phyloP scores from a whole-genome alignment of 257 asterid species.

The Salvia splendens region DNA sequence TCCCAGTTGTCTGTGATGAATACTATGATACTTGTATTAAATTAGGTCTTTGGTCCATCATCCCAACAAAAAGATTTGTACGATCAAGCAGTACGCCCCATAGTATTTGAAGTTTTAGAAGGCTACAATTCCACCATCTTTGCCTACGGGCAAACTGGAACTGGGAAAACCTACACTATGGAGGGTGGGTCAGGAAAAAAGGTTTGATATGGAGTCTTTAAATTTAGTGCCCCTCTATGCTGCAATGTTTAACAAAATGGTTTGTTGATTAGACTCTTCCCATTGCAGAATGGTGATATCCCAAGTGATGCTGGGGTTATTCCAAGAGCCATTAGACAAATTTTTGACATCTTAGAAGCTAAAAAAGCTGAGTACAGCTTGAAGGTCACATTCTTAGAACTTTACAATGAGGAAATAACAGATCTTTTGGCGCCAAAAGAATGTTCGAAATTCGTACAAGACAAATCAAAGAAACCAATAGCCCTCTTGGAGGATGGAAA shows the following conservation, averaged over 20 bases:
- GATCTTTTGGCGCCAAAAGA: constrained; percentile 41
- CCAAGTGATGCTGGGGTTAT: constrained; percentile 98
- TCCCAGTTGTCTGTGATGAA: too few species aligned
- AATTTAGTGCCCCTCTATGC: constrained; percentile 9
- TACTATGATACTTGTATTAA: constrained; percentile 16
- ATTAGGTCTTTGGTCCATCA: constrained; percentile 87
- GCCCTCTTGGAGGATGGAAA: constrained; percentile 99
- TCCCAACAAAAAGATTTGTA: constrained; percentile 92
- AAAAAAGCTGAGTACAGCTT: constrained; percentile 86
- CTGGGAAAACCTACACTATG: constrained; percentile 97
- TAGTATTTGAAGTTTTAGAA: constrained; percentile 90
- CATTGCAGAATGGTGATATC: constrained; percentile 86
- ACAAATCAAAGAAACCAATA: constrained; percentile 85
- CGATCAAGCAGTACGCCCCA: constrained; percentile 81
- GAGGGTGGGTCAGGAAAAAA: constrained; percentile 98
- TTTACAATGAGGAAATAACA: constrained; percentile 25
- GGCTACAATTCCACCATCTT: constrained; percentile 96
- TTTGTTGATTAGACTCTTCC: constrained; percentile 29
- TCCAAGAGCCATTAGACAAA: constrained; percentile 94
- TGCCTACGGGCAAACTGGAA: constrained; percentile 98
- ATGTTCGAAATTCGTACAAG: constrained; percentile 57
- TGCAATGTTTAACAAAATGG: constrained; percentile 9
- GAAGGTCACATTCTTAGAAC: constrained; percentile 93
- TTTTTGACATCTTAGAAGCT: constrained; percentile 84
- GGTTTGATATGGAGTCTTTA: constrained; percentile 42